Base-by-base conservation (phyloP, 176 grass and related monocot genomes). In the Juncus inflexus region DNA sequence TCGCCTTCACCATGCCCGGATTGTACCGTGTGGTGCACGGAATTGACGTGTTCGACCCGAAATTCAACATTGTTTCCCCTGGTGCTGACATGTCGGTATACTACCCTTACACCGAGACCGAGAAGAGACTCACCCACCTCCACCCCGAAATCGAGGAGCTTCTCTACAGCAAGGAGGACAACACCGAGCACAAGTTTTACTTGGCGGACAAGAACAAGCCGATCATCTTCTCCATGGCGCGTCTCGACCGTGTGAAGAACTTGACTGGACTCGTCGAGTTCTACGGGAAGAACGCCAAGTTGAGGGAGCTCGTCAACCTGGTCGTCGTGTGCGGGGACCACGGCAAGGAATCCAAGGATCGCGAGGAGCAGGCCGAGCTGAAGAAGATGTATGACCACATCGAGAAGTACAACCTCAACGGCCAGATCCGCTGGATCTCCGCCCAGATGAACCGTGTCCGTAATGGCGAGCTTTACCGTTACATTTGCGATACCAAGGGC, bases 31-130 rank as follows among this genome's bases (percentile, higher is more conserved):
- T 96, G 42, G 92, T 96, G 14, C 84, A 96, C 53, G 92, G 92
- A 50, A 96, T 96, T 70, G 84, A 96, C 60, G 92, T 89, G 51
- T 96, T 96, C 35, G 92, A 96, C 74, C 92, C 92, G 4, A 96
- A 96, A 64, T 96, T 96, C 74, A 96, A 96, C 87, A 96, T 96
- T 40, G 92, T 96, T 55, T 96, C 92, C 40, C 92, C 92, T 58
- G 92, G 92, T 81, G 92, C 92, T 63, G 92, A 96, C 79, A 91
- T 91, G 92, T 79, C 35, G 7, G 78, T 96, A 45, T 96, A 96
- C 79, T 91, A 74, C 82, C 92, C 92, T 0, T 83, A 96, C 74
- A 83, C 77, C 1, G 92, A 96, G 62, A 75, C 71, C 11, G 82
- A 86, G 40, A 96, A 91, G 84, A 88, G 92, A 64, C 80, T 96